phyloP scores from a whole-genome alignment of 208 protist species.

The Jaenimonas drosophilae region DNA sequence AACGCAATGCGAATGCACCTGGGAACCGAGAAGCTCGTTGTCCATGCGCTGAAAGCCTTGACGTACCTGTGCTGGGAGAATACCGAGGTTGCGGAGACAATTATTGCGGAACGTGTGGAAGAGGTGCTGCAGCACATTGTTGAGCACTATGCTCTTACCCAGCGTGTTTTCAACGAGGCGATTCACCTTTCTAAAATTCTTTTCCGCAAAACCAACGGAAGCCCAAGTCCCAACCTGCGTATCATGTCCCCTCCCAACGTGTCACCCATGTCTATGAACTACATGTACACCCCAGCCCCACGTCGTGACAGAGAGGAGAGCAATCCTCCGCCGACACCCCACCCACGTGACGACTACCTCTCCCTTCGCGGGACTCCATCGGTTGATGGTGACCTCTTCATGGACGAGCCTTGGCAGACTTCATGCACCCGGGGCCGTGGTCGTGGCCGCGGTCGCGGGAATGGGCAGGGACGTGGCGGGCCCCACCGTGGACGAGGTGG shows the following conservation, averaged over 20 bases:
- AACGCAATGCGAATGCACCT: slow-evolving; percentile 74
- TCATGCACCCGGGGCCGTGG: slow-evolving; percentile 6
- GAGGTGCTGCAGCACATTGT: slow-evolving; percentile 70
- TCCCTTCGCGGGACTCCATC: too few relatives aligned
- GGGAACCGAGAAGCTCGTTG: slow-evolving; percentile 78
- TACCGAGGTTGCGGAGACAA: slow-evolving; percentile 72
- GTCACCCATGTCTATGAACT: slow-evolving; percentile 65
- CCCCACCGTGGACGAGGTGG: neutral
- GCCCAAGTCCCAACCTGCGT: slow-evolving; percentile 38
- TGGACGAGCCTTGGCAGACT: neutral
- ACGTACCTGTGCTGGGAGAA: slow-evolving; percentile 91
- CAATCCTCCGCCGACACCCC: neutral
- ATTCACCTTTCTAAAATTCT: slow-evolving; percentile 87
- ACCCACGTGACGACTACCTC: too few relatives aligned
- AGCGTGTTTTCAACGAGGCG: slow-evolving; percentile 76
- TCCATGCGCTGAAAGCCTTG: slow-evolving; percentile 87
- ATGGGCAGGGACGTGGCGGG: slow-evolving; percentile 1
- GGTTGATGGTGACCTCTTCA: too few relatives aligned
- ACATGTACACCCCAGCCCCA: slow-evolving; percentile 24
- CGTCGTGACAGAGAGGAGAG: neutral
- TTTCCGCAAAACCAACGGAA: slow-evolving; percentile 72
- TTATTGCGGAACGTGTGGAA: slow-evolving; percentile 69
- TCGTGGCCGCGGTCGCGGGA: slow-evolving; percentile 3
- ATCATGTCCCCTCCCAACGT: slow-evolving; percentile 64
- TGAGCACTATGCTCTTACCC: slow-evolving; percentile 43